These are phyloP conservation scores for Bidens hawaiensis DNA, from an alignment of 140 eudicot species.

Conservation along the genomic window DNA sequence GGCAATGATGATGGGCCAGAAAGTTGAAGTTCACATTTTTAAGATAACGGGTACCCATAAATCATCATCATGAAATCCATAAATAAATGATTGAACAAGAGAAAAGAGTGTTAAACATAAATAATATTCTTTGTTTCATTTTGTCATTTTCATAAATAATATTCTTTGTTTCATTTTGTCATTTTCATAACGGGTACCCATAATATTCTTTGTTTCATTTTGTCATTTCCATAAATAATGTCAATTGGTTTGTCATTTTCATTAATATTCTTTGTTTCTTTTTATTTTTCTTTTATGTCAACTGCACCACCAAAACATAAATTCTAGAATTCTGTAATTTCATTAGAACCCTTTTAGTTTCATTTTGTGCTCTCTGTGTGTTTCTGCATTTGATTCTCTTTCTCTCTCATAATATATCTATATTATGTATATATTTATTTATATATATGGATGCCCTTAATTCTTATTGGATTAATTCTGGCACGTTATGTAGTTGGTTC, in stretches of 20 bases:
- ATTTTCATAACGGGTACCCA: too few species aligned
- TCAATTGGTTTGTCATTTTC: constrained; percentile 42
- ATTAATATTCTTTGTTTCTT: constrained; percentile 51
- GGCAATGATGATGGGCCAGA: constrained; percentile 62
- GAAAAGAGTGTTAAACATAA: constrained; percentile 43
- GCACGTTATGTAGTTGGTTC: constrained; percentile 63
- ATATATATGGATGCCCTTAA: constrained; percentile 52
- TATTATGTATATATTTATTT: neutral
- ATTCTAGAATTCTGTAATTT: constrained; percentile 37
- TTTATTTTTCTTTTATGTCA: constrained; percentile 37
- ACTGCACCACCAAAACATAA: constrained; percentile 38
- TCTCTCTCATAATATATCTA: neutral
- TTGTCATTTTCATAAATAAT: constrained; percentile 46
- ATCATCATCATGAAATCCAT: constrained; percentile 45
- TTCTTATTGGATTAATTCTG: constrained; percentile 32
- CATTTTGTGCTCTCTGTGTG: constrained; percentile 38
- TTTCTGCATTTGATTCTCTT: constrained; percentile 50
- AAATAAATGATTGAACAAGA: constrained; percentile 46
- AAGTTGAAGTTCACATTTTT: constrained; percentile 39
- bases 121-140: too few species aligned
- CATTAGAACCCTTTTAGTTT: constrained; percentile 42
- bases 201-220: constrained; percentile 55
- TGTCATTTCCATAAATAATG: too few species aligned
- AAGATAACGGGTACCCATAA: constrained; percentile 72
- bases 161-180: constrained; percentile 51